Evolutionary conservation across 2,329 filamentous ascomycete genomes (phyloP).

Genomic region (Aureobasidium mangrovei): DNA sequence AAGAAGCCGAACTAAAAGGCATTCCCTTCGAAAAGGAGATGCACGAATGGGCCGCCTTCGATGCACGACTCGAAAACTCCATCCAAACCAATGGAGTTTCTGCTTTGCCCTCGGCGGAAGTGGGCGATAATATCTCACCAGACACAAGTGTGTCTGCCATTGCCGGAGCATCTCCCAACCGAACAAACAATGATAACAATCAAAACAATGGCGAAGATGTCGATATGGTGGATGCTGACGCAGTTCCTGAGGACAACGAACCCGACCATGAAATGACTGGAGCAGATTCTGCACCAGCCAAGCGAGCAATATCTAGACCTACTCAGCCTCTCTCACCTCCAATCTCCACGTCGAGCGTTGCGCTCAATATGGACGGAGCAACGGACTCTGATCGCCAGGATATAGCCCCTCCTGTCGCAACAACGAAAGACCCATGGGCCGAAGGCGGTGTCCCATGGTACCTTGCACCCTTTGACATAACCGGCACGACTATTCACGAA

Average conservation of each 20-base stretch:
- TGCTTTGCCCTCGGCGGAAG: constrained; percentile 8
- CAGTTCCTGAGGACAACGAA: constrained; percentile 8
- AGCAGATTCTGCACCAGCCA: not conserved
- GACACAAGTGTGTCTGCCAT: constrained; percentile 32
- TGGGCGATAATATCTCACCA: constrained; percentile 10
- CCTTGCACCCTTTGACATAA: constrained; percentile 67
- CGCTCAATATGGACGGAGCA: constrained; percentile 34
- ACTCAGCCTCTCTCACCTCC: constrained; percentile 28
- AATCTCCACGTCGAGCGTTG: constrained; percentile 31
- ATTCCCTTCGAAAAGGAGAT: constrained; percentile 61
- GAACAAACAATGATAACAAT: constrained; percentile 16
- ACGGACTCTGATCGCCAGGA: not conserved
- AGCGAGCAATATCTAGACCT: constrained; percentile 17
- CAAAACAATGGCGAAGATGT: constrained; percentile 15
- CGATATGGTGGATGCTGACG: constrained; percentile 25
- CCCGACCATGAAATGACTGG: not conserved
- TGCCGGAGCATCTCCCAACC: constrained; percentile 27
- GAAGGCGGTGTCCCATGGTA: constrained; percentile 85
- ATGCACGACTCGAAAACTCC: constrained; percentile 56
- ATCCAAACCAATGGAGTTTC: constrained; percentile 23
- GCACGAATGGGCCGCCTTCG: constrained; percentile 50
- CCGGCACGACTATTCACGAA: constrained; percentile 70
- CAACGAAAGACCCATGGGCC: constrained; percentile 27
- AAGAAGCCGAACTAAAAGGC: constrained; percentile 72
- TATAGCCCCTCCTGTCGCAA: constrained; percentile 23